These are phyloP conservation scores for Dendrobium catenatum DNA, from an alignment of 106 monocot genomes.

Conservation along the genomic window DNA sequence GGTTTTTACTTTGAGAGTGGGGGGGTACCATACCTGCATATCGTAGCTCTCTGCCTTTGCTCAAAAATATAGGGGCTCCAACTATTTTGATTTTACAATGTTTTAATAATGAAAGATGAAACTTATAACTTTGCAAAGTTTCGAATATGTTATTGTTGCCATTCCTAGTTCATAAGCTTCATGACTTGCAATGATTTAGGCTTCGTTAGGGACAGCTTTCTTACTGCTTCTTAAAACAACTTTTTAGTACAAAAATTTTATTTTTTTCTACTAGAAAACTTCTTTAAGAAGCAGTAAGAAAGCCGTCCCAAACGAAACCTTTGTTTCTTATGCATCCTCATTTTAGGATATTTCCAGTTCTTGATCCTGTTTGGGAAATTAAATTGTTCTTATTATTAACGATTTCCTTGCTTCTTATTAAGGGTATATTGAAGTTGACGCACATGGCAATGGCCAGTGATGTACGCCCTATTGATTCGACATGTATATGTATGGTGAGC, in stretches of 20 bases:
- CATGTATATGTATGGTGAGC: slow-evolving; percentile 86
- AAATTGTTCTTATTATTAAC: not conserved
- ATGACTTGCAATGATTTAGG: too few species aligned
- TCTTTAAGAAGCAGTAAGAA: too few species aligned
- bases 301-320: too few species aligned
- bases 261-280: too few species aligned
- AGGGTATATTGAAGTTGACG: slow-evolving; percentile 92
- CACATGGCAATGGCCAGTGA: slow-evolving; percentile 85
- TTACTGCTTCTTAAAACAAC: too few species aligned
- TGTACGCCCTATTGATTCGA: slow-evolving; percentile 82
- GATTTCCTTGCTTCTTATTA: not conserved
- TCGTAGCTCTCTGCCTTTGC: not conserved
- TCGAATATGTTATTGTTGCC: not conserved
- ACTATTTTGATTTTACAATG: not conserved
- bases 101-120: not conserved
- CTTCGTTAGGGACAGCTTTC: not conserved
- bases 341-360: too few species aligned
- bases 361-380: too few species aligned
- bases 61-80: not conserved
- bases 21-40: not conserved
- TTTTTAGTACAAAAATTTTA: too few species aligned
- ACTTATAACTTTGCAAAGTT: not conserved
- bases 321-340: too few species aligned
- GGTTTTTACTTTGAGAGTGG: not conserved
- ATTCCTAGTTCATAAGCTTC: not conserved